Conservation (phyloP, 1,139 yeast genomes). For the Lodderomyces elongisporus region DNA sequence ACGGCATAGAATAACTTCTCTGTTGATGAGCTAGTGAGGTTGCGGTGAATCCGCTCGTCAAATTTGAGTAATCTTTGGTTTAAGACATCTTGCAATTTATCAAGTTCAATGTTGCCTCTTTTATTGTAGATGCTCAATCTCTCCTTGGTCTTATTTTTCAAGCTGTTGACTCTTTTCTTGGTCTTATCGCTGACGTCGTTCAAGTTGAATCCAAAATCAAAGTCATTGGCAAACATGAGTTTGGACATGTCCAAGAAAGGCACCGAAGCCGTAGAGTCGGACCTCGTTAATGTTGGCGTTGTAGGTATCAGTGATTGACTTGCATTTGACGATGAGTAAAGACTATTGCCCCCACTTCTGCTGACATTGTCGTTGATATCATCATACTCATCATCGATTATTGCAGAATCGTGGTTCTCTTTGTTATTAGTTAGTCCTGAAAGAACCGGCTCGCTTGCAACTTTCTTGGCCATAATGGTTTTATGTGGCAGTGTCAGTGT, state of each 20-base stretch:
- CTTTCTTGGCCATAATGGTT: slow-evolving; percentile 5
- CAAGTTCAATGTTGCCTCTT: slow-evolving; percentile 21
- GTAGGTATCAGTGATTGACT: slow-evolving; percentile 6
- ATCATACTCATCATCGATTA: slow-evolving; percentile 7
- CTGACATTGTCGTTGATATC: neutral
- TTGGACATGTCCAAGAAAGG: slow-evolving; percentile 36
- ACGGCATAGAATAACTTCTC: slow-evolving; percentile 81
- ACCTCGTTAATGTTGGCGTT: slow-evolving; percentile 16
- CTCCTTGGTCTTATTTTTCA: slow-evolving; percentile 35
- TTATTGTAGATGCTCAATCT: slow-evolving; percentile 19
- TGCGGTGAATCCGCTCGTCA: slow-evolving; percentile 50
- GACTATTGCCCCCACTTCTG: neutral
- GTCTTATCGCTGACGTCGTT: slow-evolving; percentile 36
- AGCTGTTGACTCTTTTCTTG: slow-evolving; percentile 27
- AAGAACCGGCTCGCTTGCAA: slow-evolving; percentile 1
- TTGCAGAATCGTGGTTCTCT: slow-evolving; percentile 5
- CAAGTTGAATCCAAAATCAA: slow-evolving; percentile 41
- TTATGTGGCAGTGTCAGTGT: too few relatives aligned
- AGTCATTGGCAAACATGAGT: slow-evolving; percentile 36
- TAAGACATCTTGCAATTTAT: slow-evolving; percentile 30
- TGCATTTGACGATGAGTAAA: slow-evolving; percentile 7
- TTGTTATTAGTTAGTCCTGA: neutral
- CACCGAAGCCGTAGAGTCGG: slow-evolving; percentile 32
- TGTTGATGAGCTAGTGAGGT: slow-evolving; percentile 54
- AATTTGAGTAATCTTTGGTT: slow-evolving; percentile 45